Conservation (phyloP, 2,329 filamentous ascomycete genomes). For the Calonectria pteridis region DNA sequence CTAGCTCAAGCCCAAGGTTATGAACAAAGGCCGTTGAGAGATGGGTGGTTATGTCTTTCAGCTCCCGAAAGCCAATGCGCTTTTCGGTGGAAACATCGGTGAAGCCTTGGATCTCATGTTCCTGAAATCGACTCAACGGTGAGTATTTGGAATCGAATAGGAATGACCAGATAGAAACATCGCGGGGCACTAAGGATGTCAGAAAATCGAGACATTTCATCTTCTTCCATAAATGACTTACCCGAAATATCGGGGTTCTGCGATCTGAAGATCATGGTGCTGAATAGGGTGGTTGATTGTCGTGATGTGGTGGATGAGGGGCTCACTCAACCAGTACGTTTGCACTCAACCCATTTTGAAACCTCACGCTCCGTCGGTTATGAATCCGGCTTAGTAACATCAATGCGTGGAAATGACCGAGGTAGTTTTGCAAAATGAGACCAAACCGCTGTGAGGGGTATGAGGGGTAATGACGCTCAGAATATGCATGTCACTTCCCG, state of each 20-base stretch:
- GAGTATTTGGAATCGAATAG: conserved; percentile 66
- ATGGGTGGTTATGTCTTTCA: conserved; percentile 68
- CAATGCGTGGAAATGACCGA: neutral
- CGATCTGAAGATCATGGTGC: conserved; percentile 32
- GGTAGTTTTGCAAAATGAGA: neutral
- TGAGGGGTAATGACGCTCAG: neutral
- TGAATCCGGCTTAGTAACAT: neutral
- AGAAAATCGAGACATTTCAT: neutral
- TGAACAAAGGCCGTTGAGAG: conserved; percentile 71
- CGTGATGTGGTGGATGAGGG: neutral
- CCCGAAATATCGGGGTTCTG: conserved; percentile 24
- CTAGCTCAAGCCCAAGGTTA: conserved; percentile 62
- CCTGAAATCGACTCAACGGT: conserved; percentile 35
- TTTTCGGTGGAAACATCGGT: conserved; percentile 71
- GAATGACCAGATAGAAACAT: conserved; percentile 72
- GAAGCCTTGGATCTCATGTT: conserved; percentile 61
- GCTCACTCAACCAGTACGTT: neutral
- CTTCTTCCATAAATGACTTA: neutral
- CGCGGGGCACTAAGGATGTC: conserved; percentile 59
- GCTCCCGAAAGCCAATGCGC: conserved; percentile 67
- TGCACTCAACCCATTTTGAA: neutral
- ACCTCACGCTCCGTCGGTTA: neutral
- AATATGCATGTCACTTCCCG: neutral
- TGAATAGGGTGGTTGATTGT: neutral
- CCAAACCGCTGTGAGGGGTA: neutral